These are phyloP conservation scores for Podospora australis DNA, from an alignment of 495 filamentous ascomycete species.

Conservation along the genomic window DNA sequence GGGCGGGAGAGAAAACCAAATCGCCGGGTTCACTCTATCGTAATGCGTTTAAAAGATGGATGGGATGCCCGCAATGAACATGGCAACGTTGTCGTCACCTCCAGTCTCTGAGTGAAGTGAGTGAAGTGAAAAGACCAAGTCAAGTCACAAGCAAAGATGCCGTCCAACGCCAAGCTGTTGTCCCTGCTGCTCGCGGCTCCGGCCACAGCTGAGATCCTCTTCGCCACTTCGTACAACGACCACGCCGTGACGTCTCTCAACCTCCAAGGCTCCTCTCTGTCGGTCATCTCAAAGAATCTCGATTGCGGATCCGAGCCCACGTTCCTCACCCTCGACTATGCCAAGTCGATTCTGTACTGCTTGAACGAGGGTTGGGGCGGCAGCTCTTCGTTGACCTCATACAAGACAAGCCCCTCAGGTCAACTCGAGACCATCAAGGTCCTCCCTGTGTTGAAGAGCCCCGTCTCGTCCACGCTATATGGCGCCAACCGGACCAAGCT, in stretches of 20 bases:
- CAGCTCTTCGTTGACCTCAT: constrained; percentile 36
- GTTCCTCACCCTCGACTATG: constrained; percentile 48
- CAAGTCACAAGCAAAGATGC: too few relatives aligned
- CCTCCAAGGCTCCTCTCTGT: constrained; percentile 31
- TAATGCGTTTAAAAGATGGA: too few relatives aligned
- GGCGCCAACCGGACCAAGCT: constrained; percentile 34
- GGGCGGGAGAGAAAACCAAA: too few relatives aligned
- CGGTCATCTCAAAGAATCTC: constrained; percentile 33
- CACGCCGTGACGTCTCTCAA: constrained; percentile 46
- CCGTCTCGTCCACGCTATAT: constrained; percentile 29
- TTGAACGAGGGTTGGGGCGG: constrained; percentile 45
- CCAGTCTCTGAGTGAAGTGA: too few relatives aligned
- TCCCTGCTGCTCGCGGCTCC: constrained; percentile 27
- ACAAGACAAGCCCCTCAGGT: constrained; percentile 30
- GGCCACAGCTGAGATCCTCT: constrained; percentile 41
- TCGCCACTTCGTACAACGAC: constrained; percentile 56
- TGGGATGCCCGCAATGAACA: too few relatives aligned
- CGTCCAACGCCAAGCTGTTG: too few relatives aligned
- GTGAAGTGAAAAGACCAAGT: too few relatives aligned
- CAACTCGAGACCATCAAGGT: constrained; percentile 34
- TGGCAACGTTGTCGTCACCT: too few relatives aligned
- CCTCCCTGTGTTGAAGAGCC: constrained; percentile 34
- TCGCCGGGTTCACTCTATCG: too few relatives aligned
- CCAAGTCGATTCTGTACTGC: constrained; percentile 50
- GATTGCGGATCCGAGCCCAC: constrained; percentile 51